Conservation (phyloP, 495 filamentous ascomycete species). For the Cercophora samala region DNA sequence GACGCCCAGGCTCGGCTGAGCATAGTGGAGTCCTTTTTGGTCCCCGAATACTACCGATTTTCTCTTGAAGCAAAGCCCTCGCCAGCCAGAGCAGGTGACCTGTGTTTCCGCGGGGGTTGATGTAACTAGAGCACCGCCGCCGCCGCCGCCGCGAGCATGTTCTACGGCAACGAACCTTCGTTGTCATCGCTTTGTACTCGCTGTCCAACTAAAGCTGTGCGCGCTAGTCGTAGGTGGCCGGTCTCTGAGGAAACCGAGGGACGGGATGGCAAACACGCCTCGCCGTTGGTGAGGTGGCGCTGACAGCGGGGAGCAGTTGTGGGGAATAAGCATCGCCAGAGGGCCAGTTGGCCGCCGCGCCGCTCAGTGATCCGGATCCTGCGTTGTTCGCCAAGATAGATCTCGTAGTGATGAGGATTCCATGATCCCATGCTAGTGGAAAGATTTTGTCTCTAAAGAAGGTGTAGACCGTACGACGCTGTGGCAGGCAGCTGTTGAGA, state of each 20-base stretch:
- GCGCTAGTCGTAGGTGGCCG: background rate
- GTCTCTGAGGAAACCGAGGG: background rate
- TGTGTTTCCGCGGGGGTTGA: background rate
- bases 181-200: background rate
- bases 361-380: background rate
- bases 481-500: background rate
- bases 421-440: background rate
- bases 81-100: background rate
- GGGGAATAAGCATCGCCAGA: conserved; percentile 6
- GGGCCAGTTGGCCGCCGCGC: background rate
- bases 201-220: background rate
- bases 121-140: background rate
- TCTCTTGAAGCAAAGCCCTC: background rate
- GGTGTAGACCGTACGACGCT: background rate
- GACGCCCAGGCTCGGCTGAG: conserved; percentile 1
- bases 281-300: background rate
- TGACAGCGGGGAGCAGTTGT: background rate
- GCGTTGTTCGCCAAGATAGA: background rate
- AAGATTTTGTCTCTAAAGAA: background rate
- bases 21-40: background rate
- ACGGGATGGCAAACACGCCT: background rate
- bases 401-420: background rate
- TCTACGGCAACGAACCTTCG: background rate
- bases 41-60: conserved; percentile 1
- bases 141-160: background rate